Evolutionary conservation across 225 moss, liverwort and hornwort species (phyloP).

Genomic region (Polytrichum formosum): DNA sequence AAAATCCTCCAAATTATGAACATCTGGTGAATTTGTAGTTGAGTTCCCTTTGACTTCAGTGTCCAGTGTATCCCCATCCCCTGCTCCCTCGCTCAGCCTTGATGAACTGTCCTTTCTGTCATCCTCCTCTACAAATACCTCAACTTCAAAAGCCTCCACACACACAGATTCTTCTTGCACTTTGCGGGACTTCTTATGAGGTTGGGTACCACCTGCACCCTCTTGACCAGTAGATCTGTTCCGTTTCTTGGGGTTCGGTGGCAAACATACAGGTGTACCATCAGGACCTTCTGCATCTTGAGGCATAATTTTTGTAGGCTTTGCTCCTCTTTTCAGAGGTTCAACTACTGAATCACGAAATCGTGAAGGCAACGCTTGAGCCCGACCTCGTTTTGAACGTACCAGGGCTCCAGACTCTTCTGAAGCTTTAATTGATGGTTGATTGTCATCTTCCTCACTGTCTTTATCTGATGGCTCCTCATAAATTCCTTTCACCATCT

Average conservation of each 20-base stretch:
- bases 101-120: conserved; percentile 44
- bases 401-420: conserved; percentile 81
- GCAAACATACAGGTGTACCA: conserved; percentile 21
- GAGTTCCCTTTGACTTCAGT: conserved; percentile 57
- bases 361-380: conserved; percentile 85
- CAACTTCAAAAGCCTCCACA: conserved; percentile 29
- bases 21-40: conserved; percentile 36
- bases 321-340: conserved; percentile 78
- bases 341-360: conserved; percentile 95
- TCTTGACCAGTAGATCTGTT: conserved; percentile 27
- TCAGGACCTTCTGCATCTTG: conserved; percentile 54
- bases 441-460: conserved; percentile 33
- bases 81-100: conserved; percentile 34
- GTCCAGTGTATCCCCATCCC: conserved; percentile 63
- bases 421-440: conserved; percentile 40
- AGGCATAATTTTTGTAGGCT: conserved; percentile 45
- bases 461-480: conserved; percentile 48
- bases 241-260: conserved; percentile 43
- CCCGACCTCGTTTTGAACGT: conserved; percentile 89
- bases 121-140: conserved; percentile 30
- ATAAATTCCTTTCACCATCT: conserved; percentile 33
- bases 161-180: conserved; percentile 16
- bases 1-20: conserved; percentile 79
- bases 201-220: conserved; percentile 17
- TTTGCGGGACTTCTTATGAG: conserved; percentile 37